Evolutionary conservation across 371 early-diverging fungal genomes (phyloP).

Genomic region (Mucor indicus): DNA sequence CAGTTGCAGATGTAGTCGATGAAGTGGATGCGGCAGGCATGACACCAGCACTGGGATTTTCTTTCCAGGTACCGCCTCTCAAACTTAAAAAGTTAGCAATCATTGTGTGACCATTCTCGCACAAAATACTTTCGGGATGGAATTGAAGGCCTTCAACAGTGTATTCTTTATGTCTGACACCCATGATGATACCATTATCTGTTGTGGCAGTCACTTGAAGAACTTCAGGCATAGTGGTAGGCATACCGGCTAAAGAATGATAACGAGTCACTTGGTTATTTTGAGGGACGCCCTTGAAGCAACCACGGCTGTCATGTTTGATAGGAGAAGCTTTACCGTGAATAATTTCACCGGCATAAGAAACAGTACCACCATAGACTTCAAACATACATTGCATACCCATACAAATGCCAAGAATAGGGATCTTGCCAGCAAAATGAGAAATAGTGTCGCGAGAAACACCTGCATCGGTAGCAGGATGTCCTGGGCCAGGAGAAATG

Average conservation of each 20-base stretch:
- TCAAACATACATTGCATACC: constrained; percentile 97
- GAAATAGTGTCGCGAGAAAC: constrained; percentile 81
- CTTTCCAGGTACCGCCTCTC: constrained; percentile 85
- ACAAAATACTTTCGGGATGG: constrained; percentile 95
- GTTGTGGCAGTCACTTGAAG: constrained; percentile 87
- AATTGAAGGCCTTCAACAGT: constrained; percentile 96
- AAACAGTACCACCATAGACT: constrained; percentile 89
- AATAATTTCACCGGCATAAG: constrained; percentile 87
- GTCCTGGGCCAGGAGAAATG: constrained; percentile 96
- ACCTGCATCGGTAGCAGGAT: constrained; percentile 87
- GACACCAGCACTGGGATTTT: constrained; percentile 57
- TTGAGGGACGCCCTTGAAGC: constrained; percentile 83
- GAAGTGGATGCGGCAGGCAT: constrained; percentile 36
- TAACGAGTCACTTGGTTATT: constrained; percentile 88
- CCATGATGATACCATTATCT: constrained; percentile 88
- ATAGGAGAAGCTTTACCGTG: constrained; percentile 93
- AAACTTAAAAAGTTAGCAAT: constrained; percentile 86
- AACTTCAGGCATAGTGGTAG: constrained; percentile 74
- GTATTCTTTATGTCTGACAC: constrained; percentile 84
- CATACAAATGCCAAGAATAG: constrained; percentile 96
- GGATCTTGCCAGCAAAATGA: constrained; percentile 90
- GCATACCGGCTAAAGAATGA: constrained; percentile 92
- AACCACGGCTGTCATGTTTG: constrained; percentile 85
- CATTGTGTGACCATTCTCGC: constrained; percentile 84
- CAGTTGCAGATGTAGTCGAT: constrained; percentile 23